Percentiles rank a stretch among this genome's conserved stretches.
Evolutionary conservation across 1,284 basidiomycete species (phyloP).

Genomic region (Bjerkandera adusta): DNA sequence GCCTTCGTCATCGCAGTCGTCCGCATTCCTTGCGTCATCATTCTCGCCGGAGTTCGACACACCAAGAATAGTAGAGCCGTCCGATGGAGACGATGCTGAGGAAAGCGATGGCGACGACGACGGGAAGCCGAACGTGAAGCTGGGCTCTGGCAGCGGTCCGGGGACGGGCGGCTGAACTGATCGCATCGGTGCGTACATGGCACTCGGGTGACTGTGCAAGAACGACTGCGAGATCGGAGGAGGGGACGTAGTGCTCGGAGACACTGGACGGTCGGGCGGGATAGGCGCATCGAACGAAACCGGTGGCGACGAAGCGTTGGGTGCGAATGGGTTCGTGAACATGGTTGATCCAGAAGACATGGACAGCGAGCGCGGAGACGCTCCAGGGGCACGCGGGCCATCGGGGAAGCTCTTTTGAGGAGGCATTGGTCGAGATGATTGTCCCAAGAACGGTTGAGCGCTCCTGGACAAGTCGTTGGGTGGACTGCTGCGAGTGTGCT

Average conservation of each 20-base stretch:
- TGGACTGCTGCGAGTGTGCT: slow-evolving; percentile 7
- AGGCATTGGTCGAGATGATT: neutral
- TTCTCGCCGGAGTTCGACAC: neutral
- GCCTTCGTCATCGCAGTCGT: slow-evolving; percentile 10
- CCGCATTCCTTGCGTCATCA: neutral
- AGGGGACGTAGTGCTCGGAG: slow-evolving; percentile 11
- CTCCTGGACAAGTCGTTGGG: neutral
- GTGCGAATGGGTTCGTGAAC: slow-evolving; percentile 9
- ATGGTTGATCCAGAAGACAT: slow-evolving; percentile 13
- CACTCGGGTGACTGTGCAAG: slow-evolving; percentile 5
- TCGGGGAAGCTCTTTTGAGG: neutral
- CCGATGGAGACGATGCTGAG: slow-evolving; percentile 3
- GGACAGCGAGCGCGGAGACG: slow-evolving; percentile 13
- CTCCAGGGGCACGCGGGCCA: neutral
- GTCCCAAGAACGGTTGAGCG: neutral
- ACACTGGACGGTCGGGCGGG: slow-evolving; percentile 1
- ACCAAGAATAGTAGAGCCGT: slow-evolving; percentile 9
- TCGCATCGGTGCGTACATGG: slow-evolving; percentile 46
- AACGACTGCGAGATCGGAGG: slow-evolving; percentile 15
- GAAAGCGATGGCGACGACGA: slow-evolving; percentile 32
- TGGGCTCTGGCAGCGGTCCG: slow-evolving; percentile 67
- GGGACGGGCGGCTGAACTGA: slow-evolving; percentile 53
- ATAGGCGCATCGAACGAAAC: slow-evolving; percentile 1
- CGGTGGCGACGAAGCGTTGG: slow-evolving; percentile 1
- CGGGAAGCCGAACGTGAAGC: slow-evolving; percentile 66